A percentile compares a stretch with the other conserved stretches of the same genome.
These are phyloP conservation scores for Didymella pinodella DNA, from an alignment of 2,329 filamentous ascomycete species.

Conservation along the genomic window DNA sequence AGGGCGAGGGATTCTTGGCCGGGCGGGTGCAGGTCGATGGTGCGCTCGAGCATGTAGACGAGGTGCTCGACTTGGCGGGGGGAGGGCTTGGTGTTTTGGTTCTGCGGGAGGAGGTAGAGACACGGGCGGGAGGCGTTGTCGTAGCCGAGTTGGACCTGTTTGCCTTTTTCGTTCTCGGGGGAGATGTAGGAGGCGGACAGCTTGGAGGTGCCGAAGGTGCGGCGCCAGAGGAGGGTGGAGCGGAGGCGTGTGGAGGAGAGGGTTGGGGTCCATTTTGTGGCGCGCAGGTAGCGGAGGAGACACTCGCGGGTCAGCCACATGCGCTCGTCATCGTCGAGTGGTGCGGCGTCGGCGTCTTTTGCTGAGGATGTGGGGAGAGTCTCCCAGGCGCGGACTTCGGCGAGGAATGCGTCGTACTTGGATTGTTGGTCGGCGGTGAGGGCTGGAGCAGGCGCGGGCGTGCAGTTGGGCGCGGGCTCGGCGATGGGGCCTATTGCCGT, in stretches of 20 bases:
- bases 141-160: constrained; percentile 88
- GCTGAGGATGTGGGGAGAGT: constrained; percentile 71
- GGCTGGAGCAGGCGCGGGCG: constrained; percentile 63
- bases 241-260: constrained; percentile 82
- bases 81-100: constrained; percentile 89
- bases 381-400: constrained; percentile 73
- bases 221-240: constrained; percentile 83
- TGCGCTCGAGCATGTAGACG: constrained; percentile 93
- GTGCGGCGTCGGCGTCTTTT: constrained; percentile 64
- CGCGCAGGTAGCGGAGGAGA: constrained; percentile 88
- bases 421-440: constrained; percentile 78
- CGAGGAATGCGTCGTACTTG: constrained; percentile 83
- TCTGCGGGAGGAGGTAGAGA: constrained; percentile 86
- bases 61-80: constrained; percentile 91
- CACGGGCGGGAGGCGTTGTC: constrained; percentile 87
- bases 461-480: constrained; percentile 58
- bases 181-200: constrained; percentile 88
- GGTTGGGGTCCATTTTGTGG: constrained; percentile 82
- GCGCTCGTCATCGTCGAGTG: constrained; percentile 79
- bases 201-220: constrained; percentile 81
- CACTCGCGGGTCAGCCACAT: constrained; percentile 94
- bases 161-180: constrained; percentile 94
- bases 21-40: constrained; percentile 84
- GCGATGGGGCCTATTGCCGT: constrained; percentile 46
- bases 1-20: constrained; percentile 87